Conservation (phyloP, 805 yeast genomes). For the Wickerhamiella cacticola region DNA sequence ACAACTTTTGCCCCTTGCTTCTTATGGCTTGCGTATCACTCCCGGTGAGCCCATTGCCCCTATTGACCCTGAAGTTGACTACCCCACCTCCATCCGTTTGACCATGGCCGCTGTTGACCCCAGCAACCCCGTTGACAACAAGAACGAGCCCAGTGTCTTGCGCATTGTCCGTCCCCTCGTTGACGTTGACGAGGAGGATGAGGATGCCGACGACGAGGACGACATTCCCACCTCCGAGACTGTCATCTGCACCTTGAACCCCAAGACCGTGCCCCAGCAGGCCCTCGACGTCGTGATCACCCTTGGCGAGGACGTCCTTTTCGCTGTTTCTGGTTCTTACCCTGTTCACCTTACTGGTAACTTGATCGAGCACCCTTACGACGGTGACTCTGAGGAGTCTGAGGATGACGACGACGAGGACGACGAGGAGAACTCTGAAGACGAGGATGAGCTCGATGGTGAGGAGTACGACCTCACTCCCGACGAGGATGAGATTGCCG, state of each 20-base stretch:
- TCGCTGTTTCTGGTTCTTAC: conserved; percentile 93
- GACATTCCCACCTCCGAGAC: conserved; percentile 65
- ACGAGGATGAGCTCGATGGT: conserved; percentile 34
- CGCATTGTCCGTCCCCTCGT: conserved; percentile 45
- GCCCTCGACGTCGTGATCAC: conserved; percentile 76
- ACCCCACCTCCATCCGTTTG: conserved; percentile 79
- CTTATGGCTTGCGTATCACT: conserved; percentile 70
- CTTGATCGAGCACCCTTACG: conserved; percentile 92
- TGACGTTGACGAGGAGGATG: conserved; percentile 25
- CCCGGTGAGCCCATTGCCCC: conserved; percentile 88
- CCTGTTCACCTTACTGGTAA: conserved; percentile 88
- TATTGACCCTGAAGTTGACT: conserved; percentile 50
- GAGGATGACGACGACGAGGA: conserved; percentile 34
- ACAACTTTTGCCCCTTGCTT: conserved; percentile 62
- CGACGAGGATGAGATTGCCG: conserved; percentile 26
- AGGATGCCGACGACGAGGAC: conserved; percentile 32
- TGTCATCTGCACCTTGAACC: conserved; percentile 82
- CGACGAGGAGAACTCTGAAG: conserved; percentile 26
- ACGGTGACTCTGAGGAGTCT: conserved; percentile 45
- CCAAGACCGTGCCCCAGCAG: conserved; percentile 65
- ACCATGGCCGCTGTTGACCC: conserved; percentile 96
- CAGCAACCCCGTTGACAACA: conserved; percentile 47
- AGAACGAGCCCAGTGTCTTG: conserved; percentile 66
- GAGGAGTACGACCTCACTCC: conserved; percentile 43
- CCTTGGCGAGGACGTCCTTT: conserved; percentile 88